Conservation (phyloP, 2,329 filamentous ascomycete species). For the Hypoxylon sp. region DNA sequence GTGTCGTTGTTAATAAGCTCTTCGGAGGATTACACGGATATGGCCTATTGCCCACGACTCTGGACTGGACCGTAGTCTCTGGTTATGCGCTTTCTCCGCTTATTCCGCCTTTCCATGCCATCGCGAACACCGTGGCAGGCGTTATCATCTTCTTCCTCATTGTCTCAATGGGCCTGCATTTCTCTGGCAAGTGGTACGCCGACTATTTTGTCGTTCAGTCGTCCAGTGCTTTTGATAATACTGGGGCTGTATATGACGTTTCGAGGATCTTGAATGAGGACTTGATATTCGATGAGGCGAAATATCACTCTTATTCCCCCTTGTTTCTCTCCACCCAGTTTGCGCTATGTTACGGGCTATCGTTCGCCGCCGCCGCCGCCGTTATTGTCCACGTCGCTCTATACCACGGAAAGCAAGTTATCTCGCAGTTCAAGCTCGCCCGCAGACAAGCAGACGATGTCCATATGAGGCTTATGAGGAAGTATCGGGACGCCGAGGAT, state of each 20-base stretch:
- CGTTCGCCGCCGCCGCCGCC: constrained; percentile 76
- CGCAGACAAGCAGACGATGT: constrained; percentile 68
- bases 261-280: constrained; percentile 70
- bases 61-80: constrained; percentile 75
- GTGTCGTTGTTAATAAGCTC: constrained; percentile 73
- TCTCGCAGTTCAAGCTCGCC: constrained; percentile 68
- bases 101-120: constrained; percentile 72
- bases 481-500: constrained; percentile 71
- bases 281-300: constrained; percentile 71
- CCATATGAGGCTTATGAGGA: constrained; percentile 74
- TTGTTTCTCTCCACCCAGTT: constrained; percentile 76
- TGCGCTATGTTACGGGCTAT: constrained; percentile 72
- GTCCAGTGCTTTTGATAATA: constrained; percentile 75
- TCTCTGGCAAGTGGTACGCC: constrained; percentile 69
- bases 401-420: constrained; percentile 70
- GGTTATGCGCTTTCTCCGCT: constrained; percentile 71
- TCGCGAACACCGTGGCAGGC: constrained; percentile 71
- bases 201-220: constrained; percentile 75
- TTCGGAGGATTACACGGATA: constrained; percentile 75
- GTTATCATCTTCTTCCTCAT: constrained; percentile 69
- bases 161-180: constrained; percentile 72
- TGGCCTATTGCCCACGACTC: constrained; percentile 74
- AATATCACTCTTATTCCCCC: constrained; percentile 76
- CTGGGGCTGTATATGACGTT: constrained; percentile 71
- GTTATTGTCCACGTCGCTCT: constrained; percentile 70